Base-by-base conservation (phyloP, 2,329 filamentous ascomycete genomes). In the Epichloe aotearoae region DNA sequence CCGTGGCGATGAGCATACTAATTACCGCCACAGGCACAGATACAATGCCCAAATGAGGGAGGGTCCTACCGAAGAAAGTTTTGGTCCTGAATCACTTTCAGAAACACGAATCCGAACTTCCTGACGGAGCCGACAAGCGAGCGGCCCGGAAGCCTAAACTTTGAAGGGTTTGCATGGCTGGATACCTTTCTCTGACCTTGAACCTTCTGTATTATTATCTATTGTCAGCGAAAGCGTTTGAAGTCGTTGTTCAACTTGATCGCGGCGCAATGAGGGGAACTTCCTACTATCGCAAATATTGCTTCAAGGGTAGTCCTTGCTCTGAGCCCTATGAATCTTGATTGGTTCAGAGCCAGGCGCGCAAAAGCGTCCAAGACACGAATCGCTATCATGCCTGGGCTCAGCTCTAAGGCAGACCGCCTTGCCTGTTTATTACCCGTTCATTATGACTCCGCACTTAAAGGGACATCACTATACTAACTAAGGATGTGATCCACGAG, bases 101-200 rank as follows among this genome's bases (percentile, higher is more conserved):
- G 40, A 20, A 42, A 1, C 17, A 3, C 1, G 14, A 5, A n/a
- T 23, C 17, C 11, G 11, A 19, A 5, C 10, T 11, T n/a, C 5
- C 30, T n/a, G 30, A 17, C 10, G 23, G 47, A 42, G 30, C 39
- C 39, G 47, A 26, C 12, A 43, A 43, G 47, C 39, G 39, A 43
- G 47, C 47, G 39, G 47, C 30, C 47, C 46, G 46, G 26, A 42
- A 48, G 17, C 37, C 46, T 48, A 48, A 48, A 41, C 12, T 17
- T 30, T 14, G 17, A 40, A 33, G 20, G 26, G 39, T 17, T 19
- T 34, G 7, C 14, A 33, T 8, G 14, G 12, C 23, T 30, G 23
- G 23, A 44, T 19, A 44, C 26, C n/a, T n/a, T n/a, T n/a, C n/a
- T 26, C 26, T 26, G 26, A 26, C 26, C 7, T 26, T 10, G 26